Percentiles rank a stretch among this genome's conserved stretches.
Evolutionary conservation across 305 asterid genomes (phyloP).

Genomic region (Fraxinus velutina): DNA sequence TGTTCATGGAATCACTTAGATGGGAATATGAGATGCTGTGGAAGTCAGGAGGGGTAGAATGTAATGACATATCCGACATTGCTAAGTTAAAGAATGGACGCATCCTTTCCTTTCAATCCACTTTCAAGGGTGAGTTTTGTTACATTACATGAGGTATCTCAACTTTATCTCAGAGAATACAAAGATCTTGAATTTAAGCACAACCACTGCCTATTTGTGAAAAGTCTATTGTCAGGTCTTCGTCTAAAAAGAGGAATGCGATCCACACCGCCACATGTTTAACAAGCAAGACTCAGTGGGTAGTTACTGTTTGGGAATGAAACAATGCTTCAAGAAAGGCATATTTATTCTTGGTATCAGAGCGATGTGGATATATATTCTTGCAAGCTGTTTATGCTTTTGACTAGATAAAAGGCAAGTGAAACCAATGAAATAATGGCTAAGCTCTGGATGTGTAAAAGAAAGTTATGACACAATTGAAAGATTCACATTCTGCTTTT

Average conservation of each 20-base stretch:
- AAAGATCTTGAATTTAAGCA: neutral
- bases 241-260: no score
- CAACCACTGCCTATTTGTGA: neutral
- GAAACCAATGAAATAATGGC: constrained; percentile 22
- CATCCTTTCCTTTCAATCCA: neutral
- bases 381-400: constrained; percentile 28
- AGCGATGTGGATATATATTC: constrained; percentile 21
- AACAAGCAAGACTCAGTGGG: neutral
- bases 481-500: constrained; percentile 31
- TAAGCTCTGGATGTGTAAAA: neutral
- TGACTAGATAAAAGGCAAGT: constrained; percentile 20
- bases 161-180: neutral
- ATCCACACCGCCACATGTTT: neutral
- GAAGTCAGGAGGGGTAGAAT: neutral
- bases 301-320: constrained; percentile 26
- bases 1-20: neutral
- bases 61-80: neutral
- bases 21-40: neutral
- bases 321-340: constrained; percentile 32
- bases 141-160: neutral
- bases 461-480: neutral
- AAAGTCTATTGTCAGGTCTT: neutral
- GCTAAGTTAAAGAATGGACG: neutral
- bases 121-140: neutral
- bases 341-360: neutral